These are phyloP conservation scores for Flueggea neowawraea DNA, from an alignment of 441 rosid species.

Conservation along the genomic window DNA sequence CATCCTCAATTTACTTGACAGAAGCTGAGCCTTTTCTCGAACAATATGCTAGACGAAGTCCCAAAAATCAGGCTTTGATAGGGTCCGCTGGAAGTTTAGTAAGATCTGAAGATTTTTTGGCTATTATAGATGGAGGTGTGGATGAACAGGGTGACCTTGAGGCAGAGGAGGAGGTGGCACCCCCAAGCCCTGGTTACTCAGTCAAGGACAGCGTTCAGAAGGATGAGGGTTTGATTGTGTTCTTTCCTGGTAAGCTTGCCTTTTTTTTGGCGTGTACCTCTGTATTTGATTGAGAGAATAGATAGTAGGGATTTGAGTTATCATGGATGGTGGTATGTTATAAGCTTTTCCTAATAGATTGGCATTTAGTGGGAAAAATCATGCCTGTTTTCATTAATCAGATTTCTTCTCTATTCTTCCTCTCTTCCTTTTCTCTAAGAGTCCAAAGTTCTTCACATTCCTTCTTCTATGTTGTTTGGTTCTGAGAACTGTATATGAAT, in stretches of 20 bases:
- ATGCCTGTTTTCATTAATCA: too few relatives aligned
- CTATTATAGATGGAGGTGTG: constrained; percentile 64
- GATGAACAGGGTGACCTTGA: constrained; percentile 96
- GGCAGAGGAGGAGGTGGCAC: constrained; percentile 40
- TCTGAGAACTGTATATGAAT: neutral
- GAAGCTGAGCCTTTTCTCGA: constrained; percentile 98
- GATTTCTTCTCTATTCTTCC: too few relatives aligned
- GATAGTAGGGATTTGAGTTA: too few relatives aligned
- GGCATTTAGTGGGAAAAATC: too few relatives aligned
- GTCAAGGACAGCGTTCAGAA: constrained; percentile 56
- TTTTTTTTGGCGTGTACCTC: neutral
- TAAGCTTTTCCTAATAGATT: too few relatives aligned
- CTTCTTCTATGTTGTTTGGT: too few relatives aligned
- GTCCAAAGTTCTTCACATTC: too few relatives aligned
- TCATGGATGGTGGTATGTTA: too few relatives aligned
- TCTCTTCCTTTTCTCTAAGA: too few relatives aligned
- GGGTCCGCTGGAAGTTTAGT: constrained; percentile 92
- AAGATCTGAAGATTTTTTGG: constrained; percentile 78
- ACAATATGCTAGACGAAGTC: constrained; percentile 76
- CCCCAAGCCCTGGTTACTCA: constrained; percentile 43
- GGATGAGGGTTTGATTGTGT: constrained; percentile 77
- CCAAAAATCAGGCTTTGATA: constrained; percentile 67
- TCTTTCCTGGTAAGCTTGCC: constrained; percentile 79
- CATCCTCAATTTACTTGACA: constrained; percentile 76
- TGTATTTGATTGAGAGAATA: too few relatives aligned